phyloP scores from a whole-genome alignment of 805 yeast species.

The Starmerella geochares region DNA sequence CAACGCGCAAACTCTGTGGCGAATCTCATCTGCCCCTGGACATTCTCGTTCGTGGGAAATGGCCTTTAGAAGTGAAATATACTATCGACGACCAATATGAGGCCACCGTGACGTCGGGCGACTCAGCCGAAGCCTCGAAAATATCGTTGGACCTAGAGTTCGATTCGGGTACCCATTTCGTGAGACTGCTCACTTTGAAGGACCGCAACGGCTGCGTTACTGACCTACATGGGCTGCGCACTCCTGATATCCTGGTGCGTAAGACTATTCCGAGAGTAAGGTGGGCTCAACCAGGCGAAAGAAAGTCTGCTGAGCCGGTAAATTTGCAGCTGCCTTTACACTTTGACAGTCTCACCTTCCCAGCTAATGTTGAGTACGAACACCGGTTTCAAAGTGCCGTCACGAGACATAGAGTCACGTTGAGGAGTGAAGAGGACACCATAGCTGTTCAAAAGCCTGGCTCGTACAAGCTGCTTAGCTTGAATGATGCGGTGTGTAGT shows the following conservation, averaged over 20 bases:
- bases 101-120: constrained; percentile 2
- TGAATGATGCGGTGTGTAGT: constrained; percentile 44
- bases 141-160: constrained; percentile 10
- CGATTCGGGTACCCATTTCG: constrained; percentile 60
- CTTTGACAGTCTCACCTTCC: constrained; percentile 9
- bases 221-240: constrained; percentile 49
- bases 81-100: constrained; percentile 36
- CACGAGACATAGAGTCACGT: background rate
- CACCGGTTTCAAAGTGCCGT: background rate
- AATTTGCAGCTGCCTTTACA: constrained; percentile 2
- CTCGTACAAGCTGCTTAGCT: constrained; percentile 36
- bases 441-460: constrained; percentile 40
- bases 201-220: constrained; percentile 77
- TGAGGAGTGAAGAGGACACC: background rate
- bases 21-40: constrained; percentile 35
- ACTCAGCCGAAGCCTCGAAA: constrained; percentile 33
- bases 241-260: constrained; percentile 57
- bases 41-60: constrained; percentile 60
- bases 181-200: constrained; percentile 52
- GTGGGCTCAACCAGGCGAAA: constrained; percentile 36
- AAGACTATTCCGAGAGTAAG: constrained; percentile 54
- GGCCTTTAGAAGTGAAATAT: constrained; percentile 66
- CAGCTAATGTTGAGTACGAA: constrained; percentile 16
- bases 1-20: constrained; percentile 16
- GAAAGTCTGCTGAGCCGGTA: constrained; percentile 35